phyloP scores from a whole-genome alignment of 2,329 filamentous ascomycete species.

The Stagonosporopsis tanaceti region DNA sequence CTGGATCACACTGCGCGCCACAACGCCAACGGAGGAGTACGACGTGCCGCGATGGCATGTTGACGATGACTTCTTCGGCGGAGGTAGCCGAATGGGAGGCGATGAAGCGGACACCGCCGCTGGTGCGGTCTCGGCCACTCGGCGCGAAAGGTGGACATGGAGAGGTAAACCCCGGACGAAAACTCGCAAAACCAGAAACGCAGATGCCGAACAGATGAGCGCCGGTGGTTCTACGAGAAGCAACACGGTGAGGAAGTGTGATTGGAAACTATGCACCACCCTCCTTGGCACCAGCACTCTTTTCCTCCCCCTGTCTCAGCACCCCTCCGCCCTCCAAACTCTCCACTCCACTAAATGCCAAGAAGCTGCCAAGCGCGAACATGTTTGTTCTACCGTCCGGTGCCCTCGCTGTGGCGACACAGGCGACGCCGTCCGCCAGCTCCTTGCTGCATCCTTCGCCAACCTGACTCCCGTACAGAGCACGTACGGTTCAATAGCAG shows the following conservation, averaged over 20 bases:
- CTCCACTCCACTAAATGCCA: slow-evolving; percentile 39
- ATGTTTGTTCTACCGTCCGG: slow-evolving; percentile 54
- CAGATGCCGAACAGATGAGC: not conserved
- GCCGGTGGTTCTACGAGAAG: not conserved
- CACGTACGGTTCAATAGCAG: slow-evolving; percentile 45
- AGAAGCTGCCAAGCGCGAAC: slow-evolving; percentile 37
- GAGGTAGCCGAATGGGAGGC: too few species aligned
- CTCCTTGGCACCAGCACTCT: slow-evolving; percentile 58
- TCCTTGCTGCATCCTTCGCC: slow-evolving; percentile 43
- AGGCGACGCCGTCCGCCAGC: slow-evolving; percentile 51
- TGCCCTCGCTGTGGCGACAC: slow-evolving; percentile 56
- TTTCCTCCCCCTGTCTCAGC: slow-evolving; percentile 43
- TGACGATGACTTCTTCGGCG: slow-evolving; percentile 57
- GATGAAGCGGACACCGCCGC: not conserved
- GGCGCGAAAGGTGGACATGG: not conserved
- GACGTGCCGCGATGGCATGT: slow-evolving; percentile 59
- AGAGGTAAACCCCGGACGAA: not conserved
- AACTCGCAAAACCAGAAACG: not conserved
- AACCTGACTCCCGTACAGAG: not conserved
- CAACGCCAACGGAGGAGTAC: slow-evolving; percentile 54
- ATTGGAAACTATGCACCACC: slow-evolving; percentile 60
- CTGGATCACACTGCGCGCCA: slow-evolving; percentile 60
- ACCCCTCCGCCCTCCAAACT: slow-evolving; percentile 40
- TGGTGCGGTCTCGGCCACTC: not conserved
- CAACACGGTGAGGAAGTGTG: not conserved